Percentiles rank a stretch among this genome's conserved stretches.
phyloP scores from a whole-genome alignment of 148 eudicot genomes.

The Rhododendron ovatum region DNA sequence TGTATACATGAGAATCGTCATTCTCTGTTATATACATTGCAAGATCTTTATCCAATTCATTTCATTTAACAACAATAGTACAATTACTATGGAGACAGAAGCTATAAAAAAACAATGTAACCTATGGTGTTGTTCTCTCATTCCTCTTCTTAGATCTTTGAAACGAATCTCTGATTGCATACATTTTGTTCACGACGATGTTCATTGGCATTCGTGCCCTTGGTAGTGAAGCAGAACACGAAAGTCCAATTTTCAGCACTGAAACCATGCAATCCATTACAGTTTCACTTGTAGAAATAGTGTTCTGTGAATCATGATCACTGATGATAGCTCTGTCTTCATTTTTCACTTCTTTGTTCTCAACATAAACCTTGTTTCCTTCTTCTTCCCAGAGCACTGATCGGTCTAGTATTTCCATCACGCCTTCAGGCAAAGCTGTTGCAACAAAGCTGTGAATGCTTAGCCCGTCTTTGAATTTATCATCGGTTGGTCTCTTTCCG shows the following conservation, averaged over 20 bases:
- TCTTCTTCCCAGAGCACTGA: not conserved
- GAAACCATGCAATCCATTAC: conserved; percentile 6
- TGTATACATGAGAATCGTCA: too few relatives aligned
- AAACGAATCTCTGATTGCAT: not conserved
- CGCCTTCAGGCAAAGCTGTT: not conserved
- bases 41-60: too few relatives aligned
- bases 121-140: not conserved
- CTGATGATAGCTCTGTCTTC: not conserved
- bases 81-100: too few relatives aligned
- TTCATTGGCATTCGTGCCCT: conserved; percentile 1
- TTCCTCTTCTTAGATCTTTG: not conserved
- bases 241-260: conserved; percentile 13
- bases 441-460: conserved; percentile 9
- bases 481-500: conserved; percentile 10
- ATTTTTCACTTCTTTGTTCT: not conserved
- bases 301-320: not conserved
- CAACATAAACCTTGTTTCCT: not conserved
- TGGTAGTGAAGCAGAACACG: conserved; percentile 13
- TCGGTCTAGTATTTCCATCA: conserved; percentile 2
- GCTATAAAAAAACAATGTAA: not conserved
- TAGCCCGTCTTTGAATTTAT: conserved; percentile 8
- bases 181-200: conserved; percentile 10
- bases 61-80: too few relatives aligned
- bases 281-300: not conserved
- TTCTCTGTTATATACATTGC: too few relatives aligned